phyloP scores from a whole-genome alignment of 2,329 filamentous ascomycete genomes.

The Botrytis pseudocinerea region DNA sequence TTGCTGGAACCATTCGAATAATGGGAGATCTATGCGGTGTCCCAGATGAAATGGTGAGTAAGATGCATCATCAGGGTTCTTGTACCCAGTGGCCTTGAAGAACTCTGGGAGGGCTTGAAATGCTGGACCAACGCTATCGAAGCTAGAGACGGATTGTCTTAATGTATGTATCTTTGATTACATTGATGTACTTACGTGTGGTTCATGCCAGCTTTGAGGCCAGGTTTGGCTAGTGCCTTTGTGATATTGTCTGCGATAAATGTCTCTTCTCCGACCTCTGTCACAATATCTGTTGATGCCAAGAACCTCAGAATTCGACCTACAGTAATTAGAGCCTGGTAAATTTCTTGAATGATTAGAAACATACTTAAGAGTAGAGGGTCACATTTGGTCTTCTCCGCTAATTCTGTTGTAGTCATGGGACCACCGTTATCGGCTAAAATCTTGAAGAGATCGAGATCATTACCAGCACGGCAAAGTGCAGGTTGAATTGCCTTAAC shows the following conservation, averaged over 20 bases:
- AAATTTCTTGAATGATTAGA: background rate
- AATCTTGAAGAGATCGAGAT: background rate
- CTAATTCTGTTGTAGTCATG: background rate
- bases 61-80: background rate
- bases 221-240: background rate
- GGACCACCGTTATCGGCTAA: background rate
- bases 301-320: conserved; percentile 2
- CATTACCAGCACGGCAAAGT: conserved; percentile 5
- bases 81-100: background rate
- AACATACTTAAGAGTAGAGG: background rate
- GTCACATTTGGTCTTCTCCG: background rate
- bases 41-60: conserved; percentile 6
- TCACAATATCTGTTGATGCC: background rate
- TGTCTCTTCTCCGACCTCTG: background rate
- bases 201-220: conserved; percentile 7
- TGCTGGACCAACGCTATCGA: background rate
- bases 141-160: background rate
- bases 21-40: background rate
- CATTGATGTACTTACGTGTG: background rate
- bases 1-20: conserved; percentile 7
- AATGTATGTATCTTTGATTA: background rate
- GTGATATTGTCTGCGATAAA: background rate
- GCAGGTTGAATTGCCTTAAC: background rate
- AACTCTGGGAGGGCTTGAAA: background rate
- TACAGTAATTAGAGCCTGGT: background rate